Conservation (phyloP, 352 stramenopile genomes). For the Pythium dissotocum region DNA sequence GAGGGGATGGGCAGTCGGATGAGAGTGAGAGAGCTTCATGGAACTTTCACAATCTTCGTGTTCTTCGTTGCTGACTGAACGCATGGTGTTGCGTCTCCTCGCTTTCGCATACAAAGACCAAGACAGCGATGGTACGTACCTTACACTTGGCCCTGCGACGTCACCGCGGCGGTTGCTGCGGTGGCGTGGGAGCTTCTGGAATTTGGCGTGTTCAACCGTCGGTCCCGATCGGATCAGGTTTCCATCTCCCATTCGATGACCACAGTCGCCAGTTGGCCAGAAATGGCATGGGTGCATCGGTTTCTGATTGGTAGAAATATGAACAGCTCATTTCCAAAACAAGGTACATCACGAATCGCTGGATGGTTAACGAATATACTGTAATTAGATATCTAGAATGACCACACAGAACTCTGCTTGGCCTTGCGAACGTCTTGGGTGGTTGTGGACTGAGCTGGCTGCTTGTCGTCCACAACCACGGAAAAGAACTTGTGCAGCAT, state of each 20-base stretch:
- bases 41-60: background rate
- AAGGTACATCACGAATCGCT: background rate
- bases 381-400: background rate
- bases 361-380: background rate
- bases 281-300: background rate
- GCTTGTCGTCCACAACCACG: background rate
- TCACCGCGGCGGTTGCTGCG: no score
- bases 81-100: background rate
- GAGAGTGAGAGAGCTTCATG: background rate
- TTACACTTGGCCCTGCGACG: background rate
- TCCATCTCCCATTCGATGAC: background rate
- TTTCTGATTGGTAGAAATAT: background rate
- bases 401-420: background rate
- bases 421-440: background rate
- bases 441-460: background rate
- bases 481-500: slow-evolving; percentile 8
- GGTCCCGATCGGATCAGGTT: background rate
- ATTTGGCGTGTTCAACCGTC: background rate
- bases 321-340: background rate
- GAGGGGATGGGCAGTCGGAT: background rate
- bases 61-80: background rate
- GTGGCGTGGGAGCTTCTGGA: background rate
- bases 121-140: background rate
- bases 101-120: background rate
- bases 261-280: no score